Conservation (phyloP, 345 rosid species). For the Sonneratia caseolaris region DNA sequence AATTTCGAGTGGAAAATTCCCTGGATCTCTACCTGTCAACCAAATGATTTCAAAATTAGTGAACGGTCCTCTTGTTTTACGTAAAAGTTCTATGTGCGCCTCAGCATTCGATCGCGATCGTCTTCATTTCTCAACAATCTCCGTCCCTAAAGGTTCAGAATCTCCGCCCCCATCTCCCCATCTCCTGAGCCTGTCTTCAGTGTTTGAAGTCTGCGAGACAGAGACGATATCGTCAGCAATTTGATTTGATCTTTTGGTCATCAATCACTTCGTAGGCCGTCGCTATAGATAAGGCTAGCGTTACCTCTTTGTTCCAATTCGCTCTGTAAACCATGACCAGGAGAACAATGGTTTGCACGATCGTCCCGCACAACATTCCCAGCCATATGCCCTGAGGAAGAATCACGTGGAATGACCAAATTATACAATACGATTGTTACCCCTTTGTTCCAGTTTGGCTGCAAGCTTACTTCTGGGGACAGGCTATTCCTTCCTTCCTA, state of each 20-base stretch:
- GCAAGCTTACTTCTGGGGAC: neutral
- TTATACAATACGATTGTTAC: neutral
- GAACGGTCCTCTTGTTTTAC: no score
- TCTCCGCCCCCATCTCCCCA: constrained; percentile 51
- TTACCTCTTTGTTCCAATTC: constrained; percentile 61
- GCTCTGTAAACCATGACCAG: constrained; percentile 52
- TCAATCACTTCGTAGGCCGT: no score
- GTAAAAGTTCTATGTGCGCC: neutral
- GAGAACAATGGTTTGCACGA: constrained; percentile 40
- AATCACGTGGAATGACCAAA: neutral
- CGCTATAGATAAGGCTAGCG: neutral
- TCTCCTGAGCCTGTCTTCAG: constrained; percentile 46
- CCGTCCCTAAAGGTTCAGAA: neutral
- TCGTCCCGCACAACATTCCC: constrained; percentile 59
- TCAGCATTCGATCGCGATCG: neutral
- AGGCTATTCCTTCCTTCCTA: no score
- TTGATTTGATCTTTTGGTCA: no score
- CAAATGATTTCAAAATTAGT: neutral
- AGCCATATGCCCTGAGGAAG: constrained; percentile 53
- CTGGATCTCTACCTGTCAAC: no score
- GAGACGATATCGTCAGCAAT: no score
- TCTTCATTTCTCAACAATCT: neutral
- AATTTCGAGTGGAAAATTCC: no score
- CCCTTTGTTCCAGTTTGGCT: neutral
- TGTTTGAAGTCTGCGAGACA: constrained; percentile 49